Base-by-base conservation (phyloP, 352 stramenopile species). In the Globisporangium okanoganense region DNA sequence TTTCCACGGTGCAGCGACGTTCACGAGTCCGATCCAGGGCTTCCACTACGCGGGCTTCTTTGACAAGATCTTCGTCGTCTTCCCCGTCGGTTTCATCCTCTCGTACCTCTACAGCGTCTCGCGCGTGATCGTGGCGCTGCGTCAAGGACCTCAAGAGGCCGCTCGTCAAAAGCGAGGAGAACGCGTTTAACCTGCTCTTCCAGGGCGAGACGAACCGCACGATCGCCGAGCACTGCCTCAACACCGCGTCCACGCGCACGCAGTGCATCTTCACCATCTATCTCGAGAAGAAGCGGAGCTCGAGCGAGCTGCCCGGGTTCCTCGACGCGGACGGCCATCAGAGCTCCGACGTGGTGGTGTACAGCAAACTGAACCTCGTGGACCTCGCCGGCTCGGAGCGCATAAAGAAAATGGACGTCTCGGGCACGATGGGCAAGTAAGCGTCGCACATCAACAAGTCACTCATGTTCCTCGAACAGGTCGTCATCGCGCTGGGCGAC, bases 381-480 rank as follows among this genome's bases (percentile, higher is more conserved):
- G 92, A 98, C 64, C 78, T 98, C 31, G 93, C 93, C 0, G 92
- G 92, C 10, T 97, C 90, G 5, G 93, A 98, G 71, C 97, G 96
- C 49, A 97, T 90, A 74, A 90, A 95, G 59, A 82, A 83, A 33
- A 85, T 80, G 1, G 70, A 72, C 18, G 73, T 83, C n/a, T 74
- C 75, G 4, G 82, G 80, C 7, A 79, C 76, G 35, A 76, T 75
- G 48, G 67, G 79, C 3, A 78, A 76, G 8, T 71, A 79, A 12
- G 71, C 81, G 5, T 79, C 76, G 25, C 81, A 87, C 51, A 87
- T 87, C 58, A 87, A 90, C 74, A 79, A 76, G 59, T 92, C 72
- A 50, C 64, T 88, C 51, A 89, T 78, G 62, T 95, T 73, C 66
- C 77, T 82, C 52, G 96, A 80, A 54, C 95, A 88, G 85, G 88